Evolutionary conservation across 2,329 filamentous ascomycete species (phyloP), one percentile per base, ranked within the genome.

Genomic region (Fusarium sp.): DNA sequence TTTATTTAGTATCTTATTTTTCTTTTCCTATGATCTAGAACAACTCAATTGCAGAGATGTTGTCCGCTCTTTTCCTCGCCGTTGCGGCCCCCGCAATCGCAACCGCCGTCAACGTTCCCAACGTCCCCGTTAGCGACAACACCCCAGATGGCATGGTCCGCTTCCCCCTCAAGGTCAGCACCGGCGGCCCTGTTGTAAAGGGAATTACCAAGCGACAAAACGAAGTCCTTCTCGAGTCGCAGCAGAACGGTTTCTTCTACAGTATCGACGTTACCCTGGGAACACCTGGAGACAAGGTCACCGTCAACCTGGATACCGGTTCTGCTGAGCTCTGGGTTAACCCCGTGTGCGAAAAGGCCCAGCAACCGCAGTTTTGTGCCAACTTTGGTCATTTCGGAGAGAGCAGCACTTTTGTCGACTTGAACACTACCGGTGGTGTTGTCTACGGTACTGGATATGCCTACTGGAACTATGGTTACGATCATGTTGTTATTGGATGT

Each of bases 251-350:
- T 11, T 79, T 77, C 62, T 78, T 79, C 58, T 81, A 83, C 73
- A 80, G 77, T 41, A 80, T 82, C 47, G 77, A 81, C 18, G 61
- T 83, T 22, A 62, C 67, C 14, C 71, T 83, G 37, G 81, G 81
- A 11, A 81, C 77, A 0, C 81, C 81, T 7, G 74, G 76, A 7
- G 80, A 82, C 58, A 57, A 69, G 6, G 79, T 83, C 46, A 79
- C 74, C 34, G 79, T 83, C 64, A 77, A 80, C 63, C 77, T 83
- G 51, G 81, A 83, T 61, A 83, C 81, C 1, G 81, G 81, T 18
- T 82, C 81, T 6, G 74, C 76, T 11, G 81, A 83, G 68, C 76
- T 82, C 7, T 83, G 81, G 81, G 79, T 83, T 40, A 82, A 83
- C 58, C 81, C 81, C 9, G 73, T 77, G 10, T 83, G 81, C 69